Evolutionary conservation across 1,139 yeast genomes (phyloP).

Genomic region (Torulaspora pretoriensis): DNA sequence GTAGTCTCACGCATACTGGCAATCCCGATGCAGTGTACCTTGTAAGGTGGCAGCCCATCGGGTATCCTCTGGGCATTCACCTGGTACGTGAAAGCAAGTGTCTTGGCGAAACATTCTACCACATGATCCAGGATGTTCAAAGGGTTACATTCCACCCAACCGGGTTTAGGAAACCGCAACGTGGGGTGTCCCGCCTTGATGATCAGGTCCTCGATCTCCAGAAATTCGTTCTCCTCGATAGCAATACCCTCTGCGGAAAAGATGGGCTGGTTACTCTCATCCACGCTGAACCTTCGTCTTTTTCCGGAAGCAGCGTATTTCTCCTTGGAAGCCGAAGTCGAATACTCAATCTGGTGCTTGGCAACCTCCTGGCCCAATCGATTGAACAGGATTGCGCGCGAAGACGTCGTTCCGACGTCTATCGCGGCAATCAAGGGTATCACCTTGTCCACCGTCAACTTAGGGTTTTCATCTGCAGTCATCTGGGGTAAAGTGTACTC

Average conservation of each 20-base stretch:
- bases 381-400: conserved; percentile 82
- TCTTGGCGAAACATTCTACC: conserved; percentile 67
- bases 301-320: conserved; percentile 37
- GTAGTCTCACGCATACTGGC: conserved; percentile 97
- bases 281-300: conserved; percentile 33
- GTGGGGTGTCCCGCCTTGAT: conserved; percentile 60
- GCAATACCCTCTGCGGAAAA: conserved; percentile 75
- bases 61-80: conserved; percentile 49
- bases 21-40: conserved; percentile 66
- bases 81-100: conserved; percentile 54
- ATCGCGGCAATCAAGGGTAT: conserved; percentile 63
- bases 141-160: conserved; percentile 96
- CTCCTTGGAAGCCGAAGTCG: conserved; percentile 57
- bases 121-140: conserved; percentile 78
- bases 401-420: conserved; percentile 92
- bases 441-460: conserved; percentile 14
- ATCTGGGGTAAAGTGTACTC: conserved; percentile 9
- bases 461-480: conserved; percentile 10
- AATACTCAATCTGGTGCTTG: conserved; percentile 83
- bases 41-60: conserved; percentile 48
- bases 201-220: conserved; percentile 55
- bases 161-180: conserved; percentile 68
- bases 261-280: conserved; percentile 44
- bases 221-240: conserved; percentile 50
- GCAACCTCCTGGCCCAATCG: conserved; percentile 73